Evolutionary conservation across 1,284 basidiomycete genomes (phyloP).

Genomic region (Coriolopsis trogii): DNA sequence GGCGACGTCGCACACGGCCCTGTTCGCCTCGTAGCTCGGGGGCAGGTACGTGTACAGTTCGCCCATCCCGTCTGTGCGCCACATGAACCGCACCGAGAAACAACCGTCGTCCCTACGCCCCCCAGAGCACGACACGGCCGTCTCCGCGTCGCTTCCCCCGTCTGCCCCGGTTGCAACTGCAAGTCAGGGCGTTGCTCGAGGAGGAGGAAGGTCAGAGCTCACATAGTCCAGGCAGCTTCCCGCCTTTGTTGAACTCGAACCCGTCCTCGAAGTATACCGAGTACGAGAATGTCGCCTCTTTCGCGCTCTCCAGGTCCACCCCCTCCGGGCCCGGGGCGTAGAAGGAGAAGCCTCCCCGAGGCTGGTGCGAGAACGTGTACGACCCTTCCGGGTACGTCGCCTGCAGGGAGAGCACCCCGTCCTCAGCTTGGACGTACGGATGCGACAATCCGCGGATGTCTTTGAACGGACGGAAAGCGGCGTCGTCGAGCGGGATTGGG

Average conservation of each 20-base stretch:
- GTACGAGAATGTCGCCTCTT: constrained; percentile 55
- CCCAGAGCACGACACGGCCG: constrained; percentile 51
- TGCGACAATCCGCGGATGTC: too few relatives aligned
- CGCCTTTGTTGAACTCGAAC: constrained; percentile 44
- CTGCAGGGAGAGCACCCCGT: too few relatives aligned
- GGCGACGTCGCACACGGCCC: constrained; percentile 52
- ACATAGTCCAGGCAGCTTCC: constrained; percentile 36
- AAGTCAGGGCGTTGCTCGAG: too few relatives aligned
- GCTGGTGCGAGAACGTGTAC: constrained; percentile 55
- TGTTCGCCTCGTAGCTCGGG: constrained; percentile 57
- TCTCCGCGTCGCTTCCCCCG: constrained; percentile 50
- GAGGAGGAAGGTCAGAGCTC: too few relatives aligned
- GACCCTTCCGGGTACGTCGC: constrained; percentile 61
- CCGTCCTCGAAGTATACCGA: constrained; percentile 58
- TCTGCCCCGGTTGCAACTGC: too few relatives aligned
- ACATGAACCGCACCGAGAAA: constrained; percentile 63
- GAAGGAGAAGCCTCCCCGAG: constrained; percentile 54
- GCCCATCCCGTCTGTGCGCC: constrained; percentile 51
- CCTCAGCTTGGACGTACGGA: too few relatives aligned
- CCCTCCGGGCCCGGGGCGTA: constrained; percentile 44
- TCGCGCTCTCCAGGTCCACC: constrained; percentile 48
- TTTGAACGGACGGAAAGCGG: too few relatives aligned
- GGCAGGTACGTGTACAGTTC: constrained; percentile 68
- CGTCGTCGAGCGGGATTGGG: too few relatives aligned
- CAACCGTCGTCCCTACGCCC: constrained; percentile 47